These are phyloP conservation scores for Leccinum subgranulosum DNA, from an alignment of 768 basidiomycete species.

Conservation along the genomic window DNA sequence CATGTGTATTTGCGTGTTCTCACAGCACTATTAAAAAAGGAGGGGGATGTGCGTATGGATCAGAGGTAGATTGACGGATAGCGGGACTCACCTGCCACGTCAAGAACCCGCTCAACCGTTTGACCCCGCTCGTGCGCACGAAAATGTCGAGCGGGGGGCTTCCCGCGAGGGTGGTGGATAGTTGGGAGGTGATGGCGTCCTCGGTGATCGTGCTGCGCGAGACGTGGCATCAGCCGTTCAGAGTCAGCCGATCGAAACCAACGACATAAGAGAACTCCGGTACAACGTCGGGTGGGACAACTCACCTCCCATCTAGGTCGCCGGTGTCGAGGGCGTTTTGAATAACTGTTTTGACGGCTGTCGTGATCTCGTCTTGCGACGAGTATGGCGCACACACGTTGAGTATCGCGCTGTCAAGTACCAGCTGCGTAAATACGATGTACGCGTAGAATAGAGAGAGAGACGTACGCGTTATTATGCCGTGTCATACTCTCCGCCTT, in stretches of 20 bases:
- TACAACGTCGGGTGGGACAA: background rate
- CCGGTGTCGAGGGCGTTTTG: conserved; percentile 33
- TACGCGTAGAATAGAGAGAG: background rate
- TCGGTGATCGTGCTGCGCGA: conserved; percentile 54
- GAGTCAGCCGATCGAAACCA: background rate
- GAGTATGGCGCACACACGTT: conserved; percentile 94
- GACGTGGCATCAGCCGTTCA: background rate
- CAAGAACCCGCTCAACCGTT: conserved; percentile 60
- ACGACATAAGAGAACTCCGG: background rate
- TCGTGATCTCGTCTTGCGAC: conserved; percentile 87
- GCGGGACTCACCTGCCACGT: conserved; percentile 83
- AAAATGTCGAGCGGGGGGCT: conserved; percentile 87
- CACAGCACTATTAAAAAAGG: conserved; percentile 53
- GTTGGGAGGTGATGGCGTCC: conserved; percentile 58
- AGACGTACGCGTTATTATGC: conserved; percentile 59
- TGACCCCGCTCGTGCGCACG: conserved; percentile 88
- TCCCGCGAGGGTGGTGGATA: conserved; percentile 61
- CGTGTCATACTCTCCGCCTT: conserved; percentile 78
- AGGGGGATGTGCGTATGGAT: background rate
- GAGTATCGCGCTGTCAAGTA: conserved; percentile 63
- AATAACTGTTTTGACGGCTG: conserved; percentile 52
- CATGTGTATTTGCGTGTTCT: conserved; percentile 87
- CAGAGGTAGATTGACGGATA: background rate
- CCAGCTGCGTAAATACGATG: background rate
- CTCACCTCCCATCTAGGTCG: conserved; percentile 27